Evolutionary conservation across 257 asterid species (phyloP).

Genomic region (Capsicum rhomboideum): DNA sequence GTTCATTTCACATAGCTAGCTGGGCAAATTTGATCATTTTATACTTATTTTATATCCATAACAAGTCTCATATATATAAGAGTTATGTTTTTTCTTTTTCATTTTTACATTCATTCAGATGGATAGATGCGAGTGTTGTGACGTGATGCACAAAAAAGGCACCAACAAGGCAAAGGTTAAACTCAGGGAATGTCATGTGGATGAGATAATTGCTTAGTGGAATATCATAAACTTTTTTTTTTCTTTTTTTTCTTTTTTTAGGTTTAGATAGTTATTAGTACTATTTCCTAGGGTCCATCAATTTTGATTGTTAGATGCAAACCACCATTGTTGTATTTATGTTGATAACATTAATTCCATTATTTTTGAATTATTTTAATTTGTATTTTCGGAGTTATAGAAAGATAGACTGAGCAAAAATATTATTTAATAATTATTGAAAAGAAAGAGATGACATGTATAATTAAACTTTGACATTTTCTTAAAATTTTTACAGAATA

Average conservation of each 20-base stretch:
- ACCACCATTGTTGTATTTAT: background rate
- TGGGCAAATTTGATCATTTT: too few relatives aligned
- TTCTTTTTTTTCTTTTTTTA: too few relatives aligned
- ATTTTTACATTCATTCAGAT: conserved; percentile 10
- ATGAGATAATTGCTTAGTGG: conserved; percentile 13
- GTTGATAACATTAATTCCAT: background rate
- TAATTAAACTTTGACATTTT: background rate
- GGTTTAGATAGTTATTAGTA: background rate
- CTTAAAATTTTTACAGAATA: too few relatives aligned
- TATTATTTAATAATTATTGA: background rate
- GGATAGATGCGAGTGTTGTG: conserved; percentile 26
- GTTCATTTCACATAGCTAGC: too few relatives aligned
- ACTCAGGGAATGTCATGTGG: conserved; percentile 7
- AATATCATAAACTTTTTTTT: background rate
- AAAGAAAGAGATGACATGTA: background rate
- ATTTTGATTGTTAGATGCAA: background rate
- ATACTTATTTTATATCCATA: background rate
- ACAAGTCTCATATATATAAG: background rate
- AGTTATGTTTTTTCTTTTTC: background rate
- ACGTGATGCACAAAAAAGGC: background rate
- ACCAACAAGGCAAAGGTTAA: background rate
- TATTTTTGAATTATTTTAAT: background rate
- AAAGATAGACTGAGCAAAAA: background rate
- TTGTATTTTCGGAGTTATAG: background rate
- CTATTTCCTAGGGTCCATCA: background rate